Conservation (phyloP, 2,329 filamentous ascomycete genomes). For the Phyllosticta paracitricarpa region DNA sequence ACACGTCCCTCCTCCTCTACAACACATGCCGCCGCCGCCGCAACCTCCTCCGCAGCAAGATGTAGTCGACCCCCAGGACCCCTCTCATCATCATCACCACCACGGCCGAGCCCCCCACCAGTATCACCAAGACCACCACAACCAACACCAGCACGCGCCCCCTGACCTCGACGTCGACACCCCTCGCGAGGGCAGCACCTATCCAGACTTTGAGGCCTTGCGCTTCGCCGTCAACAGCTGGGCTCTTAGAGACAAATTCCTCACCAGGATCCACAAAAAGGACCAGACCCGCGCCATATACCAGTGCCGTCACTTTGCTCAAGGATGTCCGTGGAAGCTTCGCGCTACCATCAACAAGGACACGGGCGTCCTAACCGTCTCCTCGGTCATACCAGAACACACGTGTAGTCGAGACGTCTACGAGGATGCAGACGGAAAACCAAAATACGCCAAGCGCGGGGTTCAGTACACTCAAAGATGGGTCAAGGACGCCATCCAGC, state of each 20-base stretch:
- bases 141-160: constrained; percentile 7
- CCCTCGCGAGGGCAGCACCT: constrained; percentile 11
- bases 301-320: constrained; percentile 11
- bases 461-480: constrained; percentile 14
- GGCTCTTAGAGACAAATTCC: constrained; percentile 13
- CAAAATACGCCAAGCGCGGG: constrained; percentile 13
- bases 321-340: constrained; percentile 12
- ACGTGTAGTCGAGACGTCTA: constrained; percentile 10
- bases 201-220: constrained; percentile 11
- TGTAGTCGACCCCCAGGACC: not conserved
- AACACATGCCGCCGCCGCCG: not conserved
- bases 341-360: constrained; percentile 12
- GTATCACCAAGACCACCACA: constrained; percentile 4
- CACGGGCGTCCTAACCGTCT: constrained; percentile 9
- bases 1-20: constrained; percentile 5
- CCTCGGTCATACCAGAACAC: constrained; percentile 11
- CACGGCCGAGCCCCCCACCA: not conserved
- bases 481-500: constrained; percentile 11
- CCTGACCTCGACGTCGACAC: constrained; percentile 13
- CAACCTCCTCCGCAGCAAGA: not conserved
- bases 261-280: constrained; percentile 13
- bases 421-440: constrained; percentile 11
- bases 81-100: constrained; percentile 6
- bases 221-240: constrained; percentile 13
- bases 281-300: constrained; percentile 13